phyloP scores from a whole-genome alignment of 805 yeast species.

The Candida yuanshanica region DNA sequence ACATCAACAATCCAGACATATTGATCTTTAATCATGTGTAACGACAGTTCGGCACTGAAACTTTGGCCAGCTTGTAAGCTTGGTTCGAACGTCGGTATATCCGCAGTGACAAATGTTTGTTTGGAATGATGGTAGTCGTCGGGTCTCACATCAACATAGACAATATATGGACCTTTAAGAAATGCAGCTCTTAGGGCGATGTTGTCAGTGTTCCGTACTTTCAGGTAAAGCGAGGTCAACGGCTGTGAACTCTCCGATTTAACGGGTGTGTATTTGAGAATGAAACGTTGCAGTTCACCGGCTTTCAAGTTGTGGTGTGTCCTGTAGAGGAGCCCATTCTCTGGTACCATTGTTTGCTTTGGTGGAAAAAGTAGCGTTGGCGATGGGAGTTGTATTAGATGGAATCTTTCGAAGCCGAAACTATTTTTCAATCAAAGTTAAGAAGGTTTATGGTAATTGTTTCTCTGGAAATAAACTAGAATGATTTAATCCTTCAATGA shows the following conservation, averaged over 20 bases:
- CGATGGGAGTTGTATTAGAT: neutral
- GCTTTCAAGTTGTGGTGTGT: neutral
- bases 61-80: conserved; percentile 66
- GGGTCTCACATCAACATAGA: conserved; percentile 64
- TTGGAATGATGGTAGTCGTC: conserved; percentile 47
- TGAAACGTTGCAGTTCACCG: neutral
- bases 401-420: no score
- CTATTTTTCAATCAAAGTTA: no score
- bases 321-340: neutral
- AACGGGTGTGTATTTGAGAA: neutral
- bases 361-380: neutral
- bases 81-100: conserved; percentile 72
- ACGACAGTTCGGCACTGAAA: conserved; percentile 51
- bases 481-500: no score
- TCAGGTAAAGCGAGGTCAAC: conserved; percentile 39
- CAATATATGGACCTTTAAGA: conserved; percentile 68
- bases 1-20: conserved; percentile 71
- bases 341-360: neutral
- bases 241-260: neutral
- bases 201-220: conserved; percentile 58
- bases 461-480: no score
- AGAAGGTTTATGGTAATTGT: no score
- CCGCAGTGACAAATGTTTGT: conserved; percentile 58
- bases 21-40: conserved; percentile 53
- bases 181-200: conserved; percentile 64